phyloP scores from a whole-genome alignment of 805 yeast genomes.

The Nakazawaea wyomingensis region DNA sequence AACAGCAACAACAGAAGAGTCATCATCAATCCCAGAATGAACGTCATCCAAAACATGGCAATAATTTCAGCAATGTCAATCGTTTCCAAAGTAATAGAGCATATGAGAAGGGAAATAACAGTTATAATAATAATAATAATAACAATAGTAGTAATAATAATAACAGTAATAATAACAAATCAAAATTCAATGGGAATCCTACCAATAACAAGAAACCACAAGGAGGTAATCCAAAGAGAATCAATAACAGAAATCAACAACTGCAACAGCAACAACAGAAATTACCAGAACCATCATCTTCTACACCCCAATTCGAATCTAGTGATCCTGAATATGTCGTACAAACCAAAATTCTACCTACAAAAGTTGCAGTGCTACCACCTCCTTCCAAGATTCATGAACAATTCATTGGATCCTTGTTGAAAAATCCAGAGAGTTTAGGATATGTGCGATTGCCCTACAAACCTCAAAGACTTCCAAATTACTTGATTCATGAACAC shows the following conservation, averaged over 20 bases:
- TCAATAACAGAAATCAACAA: conserved; percentile 22
- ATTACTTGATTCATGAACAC: conserved; percentile 27
- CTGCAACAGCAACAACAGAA: conserved; percentile 17
- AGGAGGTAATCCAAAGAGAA: conserved; percentile 6
- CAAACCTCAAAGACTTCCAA: conserved; percentile 20
- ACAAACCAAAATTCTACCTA: conserved; percentile 19
- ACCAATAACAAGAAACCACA: conserved; percentile 2
- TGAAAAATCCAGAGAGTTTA: conserved; percentile 21
- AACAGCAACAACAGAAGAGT: background rate
- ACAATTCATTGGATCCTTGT: conserved; percentile 26
- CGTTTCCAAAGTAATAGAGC: background rate
- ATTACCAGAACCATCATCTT: background rate
- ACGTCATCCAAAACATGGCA: conserved; percentile 1
- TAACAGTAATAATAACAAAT: background rate
- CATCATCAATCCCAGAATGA: no score
- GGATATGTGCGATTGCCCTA: conserved; percentile 23
- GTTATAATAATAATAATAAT: conserved; percentile 5
- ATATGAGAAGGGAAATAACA: conserved; percentile 8
- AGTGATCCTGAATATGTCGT: conserved; percentile 7
- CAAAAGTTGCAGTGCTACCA: conserved; percentile 1
- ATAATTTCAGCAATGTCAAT: background rate
- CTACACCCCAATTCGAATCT: background rate
- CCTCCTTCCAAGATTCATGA: conserved; percentile 10
- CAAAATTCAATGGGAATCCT: conserved; percentile 6
- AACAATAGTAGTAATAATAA: background rate